Conservation (phyloP, 1,284 basidiomycete genomes). For the Sanghuangporus baumii region DNA sequence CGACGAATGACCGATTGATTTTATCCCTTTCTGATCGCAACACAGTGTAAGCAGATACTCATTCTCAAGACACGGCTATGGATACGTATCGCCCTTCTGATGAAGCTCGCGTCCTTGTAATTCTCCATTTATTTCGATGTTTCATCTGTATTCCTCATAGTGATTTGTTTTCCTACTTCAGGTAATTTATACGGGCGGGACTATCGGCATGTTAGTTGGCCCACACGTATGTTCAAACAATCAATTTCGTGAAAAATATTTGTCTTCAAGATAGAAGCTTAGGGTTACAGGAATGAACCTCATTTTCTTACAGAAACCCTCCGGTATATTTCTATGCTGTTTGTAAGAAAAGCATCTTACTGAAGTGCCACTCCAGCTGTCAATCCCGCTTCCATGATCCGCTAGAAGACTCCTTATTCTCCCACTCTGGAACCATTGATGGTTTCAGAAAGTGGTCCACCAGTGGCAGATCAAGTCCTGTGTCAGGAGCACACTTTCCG, state of each 20-base stretch:
- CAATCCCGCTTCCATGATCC: conserved; percentile 86
- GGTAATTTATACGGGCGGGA: conserved; percentile 79
- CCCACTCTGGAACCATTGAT: conserved; percentile 64
- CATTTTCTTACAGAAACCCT: conserved; percentile 82
- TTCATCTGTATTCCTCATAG: background rate
- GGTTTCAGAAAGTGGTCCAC: conserved; percentile 67
- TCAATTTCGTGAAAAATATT: background rate
- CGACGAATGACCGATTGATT: background rate
- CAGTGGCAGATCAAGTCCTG: conserved; percentile 50
- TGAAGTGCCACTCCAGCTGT: conserved; percentile 29
- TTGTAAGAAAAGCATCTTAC: background rate
- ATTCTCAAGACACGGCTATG: background rate
- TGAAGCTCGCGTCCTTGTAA: conserved; percentile 66
- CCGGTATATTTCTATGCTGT: conserved; percentile 24
- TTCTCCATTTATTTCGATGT: background rate
- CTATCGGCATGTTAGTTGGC: conserved; percentile 82
- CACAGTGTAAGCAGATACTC: background rate
- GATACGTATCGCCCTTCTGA: conserved; percentile 34
- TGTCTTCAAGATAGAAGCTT: background rate
- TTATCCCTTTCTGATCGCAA: background rate
- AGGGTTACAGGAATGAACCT: conserved; percentile 85
- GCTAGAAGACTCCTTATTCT: conserved; percentile 72
- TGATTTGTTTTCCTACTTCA: conserved; percentile 16
- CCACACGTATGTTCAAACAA: conserved; percentile 29
- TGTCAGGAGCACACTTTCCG: conserved; percentile 22